Base-by-base conservation (phyloP, 768 basidiomycete genomes). In the Gloeopeniophorella convolvens region DNA sequence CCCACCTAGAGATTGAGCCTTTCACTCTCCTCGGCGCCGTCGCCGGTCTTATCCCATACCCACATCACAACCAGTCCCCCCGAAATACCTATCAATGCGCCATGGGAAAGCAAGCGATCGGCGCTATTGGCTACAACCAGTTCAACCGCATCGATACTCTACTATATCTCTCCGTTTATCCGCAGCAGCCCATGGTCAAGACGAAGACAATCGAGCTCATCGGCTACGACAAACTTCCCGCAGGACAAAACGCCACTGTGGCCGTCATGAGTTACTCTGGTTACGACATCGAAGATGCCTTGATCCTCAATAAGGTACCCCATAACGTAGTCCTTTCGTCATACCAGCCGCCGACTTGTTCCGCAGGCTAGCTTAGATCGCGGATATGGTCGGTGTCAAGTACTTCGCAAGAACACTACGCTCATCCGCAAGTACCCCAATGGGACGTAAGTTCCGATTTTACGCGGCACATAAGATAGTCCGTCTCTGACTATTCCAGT, bases 51-150 rank as follows among this genome's bases (percentile, higher is more conserved):
- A 99, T 99, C 62, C 96, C 96, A 11, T 99, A 99, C 64, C 96
- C 96, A 2, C 96, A 99, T 65, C 96, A 99, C 66, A 99, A 99
- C 63, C 96, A 99, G 63, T 98, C 96, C 4, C 96, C 96, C 3
- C 86, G 96, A 47, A 99, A 99, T 63, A 99, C 96, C 9, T 99
- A 99, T 65, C 95, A 99, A 72, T 99, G 95, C 63, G 95, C 95
- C 48, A 99, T 99, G 95, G 95, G 96, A 47, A 99, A 99, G 72
- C 96, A 99, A 73, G 95, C 96, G 2, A 99, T 99, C 56, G 96
- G 96, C 18, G 94, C 94, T 11, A 99, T 99, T 54, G 95, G 85
- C 0, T 96, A 94, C 69, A 99, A 98, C 66, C 96, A 99, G 66
- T 81, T 97, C 58, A 91, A 92, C 63, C 81, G 96, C 37, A 98